Conservation (phyloP, 495 filamentous ascomycete genomes). For the Penicillium bovifimosum region DNA sequence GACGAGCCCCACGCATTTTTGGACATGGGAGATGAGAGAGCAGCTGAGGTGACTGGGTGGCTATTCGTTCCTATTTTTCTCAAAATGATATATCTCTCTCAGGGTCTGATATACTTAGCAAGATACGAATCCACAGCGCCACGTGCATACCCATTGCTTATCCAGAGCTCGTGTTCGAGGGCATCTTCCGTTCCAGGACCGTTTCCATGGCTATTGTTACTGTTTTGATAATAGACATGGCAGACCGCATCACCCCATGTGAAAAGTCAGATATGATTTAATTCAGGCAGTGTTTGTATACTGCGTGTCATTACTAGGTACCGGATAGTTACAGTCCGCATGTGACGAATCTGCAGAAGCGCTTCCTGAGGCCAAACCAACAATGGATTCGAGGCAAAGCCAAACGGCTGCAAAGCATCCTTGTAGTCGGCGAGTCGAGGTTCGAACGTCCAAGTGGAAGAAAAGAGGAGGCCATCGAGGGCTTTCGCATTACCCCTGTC, state of each 20-base stretch:
- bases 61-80: no score
- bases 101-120: not conserved
- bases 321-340: not conserved
- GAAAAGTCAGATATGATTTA: not conserved
- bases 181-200: not conserved
- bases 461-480: not conserved
- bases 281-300: not conserved
- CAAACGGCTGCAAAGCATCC: slow-evolving; percentile 11
- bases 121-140: not conserved
- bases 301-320: not conserved
- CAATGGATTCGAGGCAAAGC: not conserved
- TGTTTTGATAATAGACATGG: not conserved
- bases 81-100: not conserved
- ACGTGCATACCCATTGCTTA: not conserved
- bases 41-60: not conserved
- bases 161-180: not conserved
- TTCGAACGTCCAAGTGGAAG: not conserved
- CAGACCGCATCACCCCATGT: not conserved
- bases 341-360: slow-evolving; percentile 4
- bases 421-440: not conserved
- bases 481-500: slow-evolving; percentile 4
- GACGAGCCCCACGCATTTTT: slow-evolving; percentile 3
- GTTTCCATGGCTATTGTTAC: not conserved
- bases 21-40: not conserved
- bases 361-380: slow-evolving; percentile 2